Conservation (phyloP, 1,284 basidiomycete genomes). For the Vanrija sp. region DNA sequence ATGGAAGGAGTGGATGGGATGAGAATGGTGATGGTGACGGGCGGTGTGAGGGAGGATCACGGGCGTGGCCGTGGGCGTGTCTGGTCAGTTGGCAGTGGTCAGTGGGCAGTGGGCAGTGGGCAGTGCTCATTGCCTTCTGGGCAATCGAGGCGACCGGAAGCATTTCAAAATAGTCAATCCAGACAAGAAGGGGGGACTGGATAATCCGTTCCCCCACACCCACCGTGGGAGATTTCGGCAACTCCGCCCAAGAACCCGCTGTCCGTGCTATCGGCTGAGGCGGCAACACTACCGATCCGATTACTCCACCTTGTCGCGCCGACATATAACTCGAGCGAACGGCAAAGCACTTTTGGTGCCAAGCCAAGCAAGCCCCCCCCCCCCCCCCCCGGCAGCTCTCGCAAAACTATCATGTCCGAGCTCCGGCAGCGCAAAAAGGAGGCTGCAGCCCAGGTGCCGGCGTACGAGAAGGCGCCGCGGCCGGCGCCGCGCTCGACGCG, state of each 20-base stretch:
- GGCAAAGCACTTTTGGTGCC: background rate
- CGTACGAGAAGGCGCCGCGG: slow-evolving; percentile 3
- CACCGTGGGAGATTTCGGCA: slow-evolving; percentile 2
- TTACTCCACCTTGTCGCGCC: background rate
- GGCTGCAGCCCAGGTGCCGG: too few relatives aligned
- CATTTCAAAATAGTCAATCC: too few relatives aligned
- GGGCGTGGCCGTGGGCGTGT: too few relatives aligned
- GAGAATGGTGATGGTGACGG: background rate
- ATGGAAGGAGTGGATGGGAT: background rate
- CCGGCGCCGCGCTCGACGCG: slow-evolving; percentile 24
- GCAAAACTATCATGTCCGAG: too few relatives aligned
- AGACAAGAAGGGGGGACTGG: too few relatives aligned
- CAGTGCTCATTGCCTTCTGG: too few relatives aligned
- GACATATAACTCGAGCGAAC: background rate
- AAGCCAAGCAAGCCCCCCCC: too few relatives aligned
- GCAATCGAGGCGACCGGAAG: background rate
- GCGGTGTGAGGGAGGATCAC: background rate
- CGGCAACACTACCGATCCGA: too few relatives aligned
- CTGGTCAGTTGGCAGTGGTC: too few relatives aligned
- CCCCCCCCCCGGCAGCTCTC: background rate
- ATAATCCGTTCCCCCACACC: background rate
- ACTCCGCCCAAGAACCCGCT: background rate
- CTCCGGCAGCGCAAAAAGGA: too few relatives aligned
- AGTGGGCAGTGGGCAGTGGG: too few relatives aligned
- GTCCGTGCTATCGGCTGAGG: too few relatives aligned